A percentile compares a stretch with the other conserved stretches of the same genome.
phyloP scores from a whole-genome alignment of 495 filamentous ascomycete genomes.

The Neurospora sp. region DNA sequence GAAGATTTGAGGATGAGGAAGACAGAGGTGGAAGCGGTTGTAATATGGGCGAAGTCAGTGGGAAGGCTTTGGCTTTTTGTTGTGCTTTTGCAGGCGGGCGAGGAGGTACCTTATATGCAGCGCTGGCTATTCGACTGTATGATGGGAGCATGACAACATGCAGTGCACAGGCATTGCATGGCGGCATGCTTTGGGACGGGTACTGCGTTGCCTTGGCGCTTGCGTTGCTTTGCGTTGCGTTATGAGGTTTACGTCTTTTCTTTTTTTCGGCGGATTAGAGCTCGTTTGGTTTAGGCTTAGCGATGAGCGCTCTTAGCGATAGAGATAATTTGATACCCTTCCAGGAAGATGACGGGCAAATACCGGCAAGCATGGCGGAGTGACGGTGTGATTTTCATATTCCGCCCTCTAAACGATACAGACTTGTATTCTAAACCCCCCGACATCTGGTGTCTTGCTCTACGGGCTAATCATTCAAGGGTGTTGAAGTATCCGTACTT shows the following conservation, averaged over 20 bases:
- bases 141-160: neutral
- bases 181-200: neutral
- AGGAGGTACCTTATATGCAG: neutral
- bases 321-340: neutral
- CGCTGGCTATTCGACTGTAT: neutral
- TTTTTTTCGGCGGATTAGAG: neutral
- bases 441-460: neutral
- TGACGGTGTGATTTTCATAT: no score
- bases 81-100: neutral
- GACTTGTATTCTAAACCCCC: no score
- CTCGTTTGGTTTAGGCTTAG: neutral
- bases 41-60: neutral
- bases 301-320: neutral
- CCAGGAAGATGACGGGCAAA: neutral
- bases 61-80: neutral
- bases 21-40: no score
- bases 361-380: neutral
- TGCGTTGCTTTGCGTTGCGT: neutral
- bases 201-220: neutral
- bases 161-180: neutral
- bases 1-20: constrained; percentile 10
- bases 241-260: neutral
- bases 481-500: neutral
- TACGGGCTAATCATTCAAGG: neutral
- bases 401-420: no score